Evolutionary conservation across 257 asterid species (phyloP).

Genomic region (Solanum chmielewskii): DNA sequence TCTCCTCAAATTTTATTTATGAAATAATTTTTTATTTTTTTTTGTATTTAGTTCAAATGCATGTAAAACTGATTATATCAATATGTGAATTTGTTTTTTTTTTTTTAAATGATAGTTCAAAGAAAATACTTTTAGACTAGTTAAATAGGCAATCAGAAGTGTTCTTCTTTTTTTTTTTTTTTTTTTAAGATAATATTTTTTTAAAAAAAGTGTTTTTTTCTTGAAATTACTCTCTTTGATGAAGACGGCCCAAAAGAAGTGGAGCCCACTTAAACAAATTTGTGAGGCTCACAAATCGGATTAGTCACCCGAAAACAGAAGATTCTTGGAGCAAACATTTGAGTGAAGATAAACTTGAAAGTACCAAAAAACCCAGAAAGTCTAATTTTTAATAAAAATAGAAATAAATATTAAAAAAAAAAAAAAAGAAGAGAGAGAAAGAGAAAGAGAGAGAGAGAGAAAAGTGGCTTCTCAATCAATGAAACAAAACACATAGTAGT

Average conservation of each 20-base stretch:
- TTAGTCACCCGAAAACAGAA: conserved; percentile 7
- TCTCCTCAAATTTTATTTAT: too few relatives aligned
- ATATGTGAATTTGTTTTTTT: background rate
- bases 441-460: background rate
- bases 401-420: background rate
- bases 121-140: background rate
- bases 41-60: background rate
- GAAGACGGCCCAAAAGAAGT: background rate
- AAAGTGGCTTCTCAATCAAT: background rate
- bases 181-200: too few relatives aligned
- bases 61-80: background rate
- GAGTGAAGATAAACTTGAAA: conserved; percentile 1
- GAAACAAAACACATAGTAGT: conserved; percentile 9
- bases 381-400: background rate
- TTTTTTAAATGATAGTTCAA: background rate
- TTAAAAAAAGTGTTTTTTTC: background rate
- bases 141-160: too few relatives aligned
- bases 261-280: conserved; percentile 16
- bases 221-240: background rate
- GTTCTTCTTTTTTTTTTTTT: background rate
- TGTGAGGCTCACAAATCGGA: conserved; percentile 10
- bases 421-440: background rate
- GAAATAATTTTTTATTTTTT: too few relatives aligned
- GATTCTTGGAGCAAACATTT: conserved; percentile 4
- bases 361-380: conserved; percentile 21